Evolutionary conservation across 495 filamentous ascomycete genomes (phyloP).

Genomic region (Aspergillus incahuasiensis): DNA sequence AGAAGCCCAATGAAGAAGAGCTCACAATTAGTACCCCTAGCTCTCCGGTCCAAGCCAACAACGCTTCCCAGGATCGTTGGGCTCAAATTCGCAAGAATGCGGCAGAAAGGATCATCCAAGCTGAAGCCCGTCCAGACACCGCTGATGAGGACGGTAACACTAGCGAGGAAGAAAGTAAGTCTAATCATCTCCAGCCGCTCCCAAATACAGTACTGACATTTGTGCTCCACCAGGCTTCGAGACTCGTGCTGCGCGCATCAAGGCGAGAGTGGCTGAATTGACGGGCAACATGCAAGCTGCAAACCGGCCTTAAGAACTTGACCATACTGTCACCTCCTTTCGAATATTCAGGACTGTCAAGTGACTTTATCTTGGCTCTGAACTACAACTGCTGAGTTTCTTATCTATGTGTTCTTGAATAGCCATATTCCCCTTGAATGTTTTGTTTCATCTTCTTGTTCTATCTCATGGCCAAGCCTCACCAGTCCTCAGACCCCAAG

Average conservation of each 20-base stretch:
- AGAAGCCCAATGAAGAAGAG: constrained; percentile 17
- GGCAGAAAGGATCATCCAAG: constrained; percentile 65
- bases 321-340: neutral
- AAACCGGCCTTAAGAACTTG: constrained; percentile 11
- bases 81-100: constrained; percentile 94
- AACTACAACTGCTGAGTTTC: constrained; percentile 7
- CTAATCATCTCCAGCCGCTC: neutral
- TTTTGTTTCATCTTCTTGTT: constrained; percentile 1
- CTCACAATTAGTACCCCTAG: constrained; percentile 6
- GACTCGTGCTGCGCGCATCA: constrained; percentile 93
- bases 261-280: constrained; percentile 90
- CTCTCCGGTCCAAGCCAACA: neutral
- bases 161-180: constrained; percentile 94
- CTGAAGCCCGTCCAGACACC: constrained; percentile 45
- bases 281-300: constrained; percentile 72
- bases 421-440: constrained; percentile 9
- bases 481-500: neutral
- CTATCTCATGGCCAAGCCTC: neutral
- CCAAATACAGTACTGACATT: constrained; percentile 18
- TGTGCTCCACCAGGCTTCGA: constrained; percentile 65
- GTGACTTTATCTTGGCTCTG: neutral
- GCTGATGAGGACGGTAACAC: constrained; percentile 80
- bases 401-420: constrained; percentile 2
- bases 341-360: neutral
- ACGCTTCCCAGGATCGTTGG: constrained; percentile 68